A percentile compares a stretch with the other conserved stretches of the same genome.
phyloP scores from a whole-genome alignment of 2,329 filamentous ascomycete genomes.

The Dactylellina cionopaga region DNA sequence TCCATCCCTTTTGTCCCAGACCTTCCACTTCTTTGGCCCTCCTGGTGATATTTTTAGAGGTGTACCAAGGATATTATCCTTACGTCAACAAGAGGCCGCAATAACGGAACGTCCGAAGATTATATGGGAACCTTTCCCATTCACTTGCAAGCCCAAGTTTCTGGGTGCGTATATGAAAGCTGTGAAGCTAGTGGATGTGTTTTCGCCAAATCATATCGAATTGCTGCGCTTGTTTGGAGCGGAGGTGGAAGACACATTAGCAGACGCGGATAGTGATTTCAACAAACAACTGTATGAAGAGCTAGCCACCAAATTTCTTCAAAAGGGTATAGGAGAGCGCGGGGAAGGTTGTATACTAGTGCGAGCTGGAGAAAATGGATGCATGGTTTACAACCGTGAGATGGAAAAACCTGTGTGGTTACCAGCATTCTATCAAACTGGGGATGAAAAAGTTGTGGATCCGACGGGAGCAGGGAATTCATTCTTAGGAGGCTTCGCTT shows the following conservation, averaged over 20 bases:
- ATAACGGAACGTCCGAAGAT: slow-evolving; percentile 25
- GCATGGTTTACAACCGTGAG: slow-evolving; percentile 51
- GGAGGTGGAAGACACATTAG: background rate
- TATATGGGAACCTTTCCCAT: slow-evolving; percentile 38
- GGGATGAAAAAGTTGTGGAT: slow-evolving; percentile 57
- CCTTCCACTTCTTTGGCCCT: slow-evolving; percentile 57
- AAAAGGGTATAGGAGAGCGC: slow-evolving; percentile 43
- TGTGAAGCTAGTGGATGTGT: slow-evolving; percentile 58
- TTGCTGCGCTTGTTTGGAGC: slow-evolving; percentile 56
- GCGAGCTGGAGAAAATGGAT: slow-evolving; percentile 59
- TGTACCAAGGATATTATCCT: slow-evolving; percentile 54
- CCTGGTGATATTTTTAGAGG: slow-evolving; percentile 51
- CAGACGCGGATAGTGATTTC: background rate
- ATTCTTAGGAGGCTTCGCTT: slow-evolving; percentile 59
- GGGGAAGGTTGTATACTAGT: slow-evolving; percentile 55
- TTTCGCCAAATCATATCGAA: slow-evolving; percentile 62
- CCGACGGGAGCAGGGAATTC: slow-evolving; percentile 61
- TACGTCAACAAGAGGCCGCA: slow-evolving; percentile 14
- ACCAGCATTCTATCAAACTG: slow-evolving; percentile 56
- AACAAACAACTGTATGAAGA: slow-evolving; percentile 22
- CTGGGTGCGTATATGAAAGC: slow-evolving; percentile 57
- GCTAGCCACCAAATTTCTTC: slow-evolving; percentile 43
- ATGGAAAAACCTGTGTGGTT: slow-evolving; percentile 56
- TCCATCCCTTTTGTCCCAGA: slow-evolving; percentile 40
- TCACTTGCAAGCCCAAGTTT: slow-evolving; percentile 54